These are phyloP conservation scores for Xylaria longipes DNA, from an alignment of 495 filamentous ascomycete genomes.

Conservation along the genomic window DNA sequence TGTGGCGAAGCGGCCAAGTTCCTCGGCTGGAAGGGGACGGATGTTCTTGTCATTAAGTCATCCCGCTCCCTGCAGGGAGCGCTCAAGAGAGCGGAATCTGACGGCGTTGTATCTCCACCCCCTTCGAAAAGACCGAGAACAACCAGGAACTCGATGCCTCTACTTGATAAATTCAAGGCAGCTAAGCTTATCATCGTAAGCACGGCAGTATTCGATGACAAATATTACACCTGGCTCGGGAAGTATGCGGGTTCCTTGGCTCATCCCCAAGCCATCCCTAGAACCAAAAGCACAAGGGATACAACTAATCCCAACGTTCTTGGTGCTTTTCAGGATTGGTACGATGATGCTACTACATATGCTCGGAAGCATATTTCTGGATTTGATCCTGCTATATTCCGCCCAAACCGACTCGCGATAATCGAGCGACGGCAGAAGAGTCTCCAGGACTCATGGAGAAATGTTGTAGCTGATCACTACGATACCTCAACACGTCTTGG, in stretches of 20 bases:
- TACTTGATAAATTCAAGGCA: constrained; percentile 48
- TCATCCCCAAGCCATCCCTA: constrained; percentile 48
- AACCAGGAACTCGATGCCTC: constrained; percentile 10
- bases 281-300: constrained; percentile 18
- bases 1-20: constrained; percentile 65
- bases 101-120: background rate
- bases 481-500: constrained; percentile 37
- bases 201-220: constrained; percentile 49
- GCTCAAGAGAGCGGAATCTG: background rate
- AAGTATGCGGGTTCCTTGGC: constrained; percentile 56
- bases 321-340: constrained; percentile 62
- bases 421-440: constrained; percentile 9
- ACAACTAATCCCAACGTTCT: constrained; percentile 31
- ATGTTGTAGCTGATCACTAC: constrained; percentile 34
- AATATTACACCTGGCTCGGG: constrained; percentile 46
- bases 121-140: constrained; percentile 8
- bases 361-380: constrained; percentile 44
- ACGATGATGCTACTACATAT: constrained; percentile 45
- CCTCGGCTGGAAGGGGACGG: constrained; percentile 37
- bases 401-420: background rate
- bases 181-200: constrained; percentile 65
- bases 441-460: constrained; percentile 6
- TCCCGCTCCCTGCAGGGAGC: constrained; percentile 39
- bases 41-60: constrained; percentile 52
- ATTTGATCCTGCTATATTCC: constrained; percentile 9